phyloP scores from a whole-genome alignment of 352 stramenopile species.

The Paralagenidium karlingii region DNA sequence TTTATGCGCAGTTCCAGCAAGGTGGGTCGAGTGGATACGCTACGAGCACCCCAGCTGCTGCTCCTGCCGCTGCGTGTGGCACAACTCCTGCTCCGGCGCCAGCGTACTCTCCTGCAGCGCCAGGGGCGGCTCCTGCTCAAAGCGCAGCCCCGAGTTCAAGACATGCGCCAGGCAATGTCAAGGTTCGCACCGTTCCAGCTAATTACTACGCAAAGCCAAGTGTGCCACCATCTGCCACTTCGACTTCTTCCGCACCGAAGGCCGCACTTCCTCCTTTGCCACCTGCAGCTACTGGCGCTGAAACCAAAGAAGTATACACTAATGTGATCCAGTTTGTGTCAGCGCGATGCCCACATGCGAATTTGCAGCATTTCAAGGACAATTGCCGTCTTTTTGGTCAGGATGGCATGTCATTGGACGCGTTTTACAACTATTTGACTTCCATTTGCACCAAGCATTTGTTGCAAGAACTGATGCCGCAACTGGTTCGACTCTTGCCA shows the following conservation, averaged over 20 bases:
- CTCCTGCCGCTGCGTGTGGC: not conserved
- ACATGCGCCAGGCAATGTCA: no score
- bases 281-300: conserved; percentile 26
- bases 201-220: conserved; percentile 2
- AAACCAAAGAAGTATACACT: conserved; percentile 77
- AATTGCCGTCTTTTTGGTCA: conserved; percentile 82
- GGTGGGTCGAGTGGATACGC: conserved; percentile 10
- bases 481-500: conserved; percentile 68
- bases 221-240: no score
- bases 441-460: conserved; percentile 64
- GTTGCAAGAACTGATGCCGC: conserved; percentile 66
- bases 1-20: conserved; percentile 69
- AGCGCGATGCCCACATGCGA: conserved; percentile 65
- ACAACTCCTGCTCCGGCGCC: conserved; percentile 2
- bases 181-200: not conserved
- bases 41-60: conserved; percentile 2
- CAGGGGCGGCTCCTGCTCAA: not conserved
- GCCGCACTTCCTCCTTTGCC: conserved; percentile 35
- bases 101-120: conserved; percentile 3
- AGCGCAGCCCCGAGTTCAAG: not conserved
- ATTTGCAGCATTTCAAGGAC: conserved; percentile 78
- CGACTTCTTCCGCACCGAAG: conserved; percentile 14
- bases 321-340: conserved; percentile 71
- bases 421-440: conserved; percentile 68
- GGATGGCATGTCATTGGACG: conserved; percentile 73